These are phyloP conservation scores for Stagonosporopsis cucurbitacearum DNA, from an alignment of 2,329 filamentous ascomycete genomes.

Conservation along the genomic window DNA sequence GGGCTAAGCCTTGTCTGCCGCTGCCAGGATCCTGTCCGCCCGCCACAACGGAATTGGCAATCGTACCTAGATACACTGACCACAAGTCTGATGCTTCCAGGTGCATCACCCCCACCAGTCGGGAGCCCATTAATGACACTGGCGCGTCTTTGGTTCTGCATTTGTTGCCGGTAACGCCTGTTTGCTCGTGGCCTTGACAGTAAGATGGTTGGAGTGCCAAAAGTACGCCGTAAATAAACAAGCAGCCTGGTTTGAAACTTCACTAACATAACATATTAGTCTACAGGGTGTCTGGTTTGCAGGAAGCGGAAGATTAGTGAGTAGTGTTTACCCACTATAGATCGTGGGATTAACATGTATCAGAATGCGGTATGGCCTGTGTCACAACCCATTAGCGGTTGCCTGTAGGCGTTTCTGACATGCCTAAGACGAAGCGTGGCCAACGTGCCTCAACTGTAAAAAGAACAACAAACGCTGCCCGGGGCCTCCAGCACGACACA, in stretches of 20 bases:
- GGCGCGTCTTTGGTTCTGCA: not conserved
- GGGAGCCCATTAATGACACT: constrained; percentile 3
- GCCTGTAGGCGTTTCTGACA: constrained; percentile 15
- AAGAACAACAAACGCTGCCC: constrained; percentile 45
- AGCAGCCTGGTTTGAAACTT: not conserved
- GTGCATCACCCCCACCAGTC: not conserved
- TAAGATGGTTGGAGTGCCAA: constrained; percentile 44
- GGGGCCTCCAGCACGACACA: constrained; percentile 43
- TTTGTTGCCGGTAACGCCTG: not conserved
- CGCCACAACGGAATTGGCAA: constrained; percentile 8
- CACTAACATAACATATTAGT: not conserved
- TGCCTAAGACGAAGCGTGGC: constrained; percentile 45
- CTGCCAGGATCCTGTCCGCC: not conserved
- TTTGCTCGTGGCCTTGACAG: not conserved
- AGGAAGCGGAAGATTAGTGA: constrained; percentile 44
- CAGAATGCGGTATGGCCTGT: constrained; percentile 28
- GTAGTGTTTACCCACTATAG: constrained; percentile 11
- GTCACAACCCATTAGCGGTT: not conserved
- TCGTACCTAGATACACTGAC: constrained; percentile 4
- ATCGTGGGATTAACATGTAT: constrained; percentile 15
- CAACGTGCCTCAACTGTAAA: constrained; percentile 42
- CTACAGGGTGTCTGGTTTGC: constrained; percentile 43
- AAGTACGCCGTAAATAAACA: constrained; percentile 19
- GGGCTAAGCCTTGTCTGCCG: constrained; percentile 3
- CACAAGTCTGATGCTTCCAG: not conserved